Base-by-base conservation (phyloP, 1,139 yeast species). In the Geotrichum bryndzae region DNA sequence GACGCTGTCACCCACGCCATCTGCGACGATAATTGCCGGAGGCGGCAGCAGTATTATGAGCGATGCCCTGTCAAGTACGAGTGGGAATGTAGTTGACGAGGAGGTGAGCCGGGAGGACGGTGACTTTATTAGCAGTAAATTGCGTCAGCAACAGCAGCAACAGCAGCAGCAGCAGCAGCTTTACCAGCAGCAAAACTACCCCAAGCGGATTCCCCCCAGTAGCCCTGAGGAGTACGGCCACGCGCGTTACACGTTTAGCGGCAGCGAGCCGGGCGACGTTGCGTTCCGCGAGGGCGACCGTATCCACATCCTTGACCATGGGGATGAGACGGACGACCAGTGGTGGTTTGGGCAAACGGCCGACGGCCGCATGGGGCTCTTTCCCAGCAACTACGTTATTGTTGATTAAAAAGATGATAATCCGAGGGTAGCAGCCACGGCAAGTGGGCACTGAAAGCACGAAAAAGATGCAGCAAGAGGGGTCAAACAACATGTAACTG, bases 341-440 rank as follows among this genome's bases (percentile, higher is more conserved):
- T 85, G 90, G 90, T 85, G 88, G 88, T 79, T 78, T 64, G 90
- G 89, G 1, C 79, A 79, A 67, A 66, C 79, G 54, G 52, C 62
- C 6, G 74, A 78, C 56, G 86, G 83, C 0, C 66, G 71, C 29
- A 65, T 71, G 31, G 90, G 90, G 0, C 65, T 76, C 23, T 84
- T 86, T 67, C 90, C 90, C 1, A 69, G 76, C 5, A 85, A 82
- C 69, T 84, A 84, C 68, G 85, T 83, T 23, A 65, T 69, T 57
- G 62, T 66, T 25, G 53, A 41, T 18, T 15, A 41, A 15, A 13
- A 41, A 11, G 31, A 27, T 27, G 31, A 27, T 27, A 27, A 27
- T 27, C 6, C 31, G 6, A 6, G 31, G 31, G 31, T 27, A 27
- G 6, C 31, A 27, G 31, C 31, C 3, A 27, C 31, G 31, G 31